Base-by-base conservation (phyloP, 2,329 filamentous ascomycete species). In the Colletotrichum tropicale region DNA sequence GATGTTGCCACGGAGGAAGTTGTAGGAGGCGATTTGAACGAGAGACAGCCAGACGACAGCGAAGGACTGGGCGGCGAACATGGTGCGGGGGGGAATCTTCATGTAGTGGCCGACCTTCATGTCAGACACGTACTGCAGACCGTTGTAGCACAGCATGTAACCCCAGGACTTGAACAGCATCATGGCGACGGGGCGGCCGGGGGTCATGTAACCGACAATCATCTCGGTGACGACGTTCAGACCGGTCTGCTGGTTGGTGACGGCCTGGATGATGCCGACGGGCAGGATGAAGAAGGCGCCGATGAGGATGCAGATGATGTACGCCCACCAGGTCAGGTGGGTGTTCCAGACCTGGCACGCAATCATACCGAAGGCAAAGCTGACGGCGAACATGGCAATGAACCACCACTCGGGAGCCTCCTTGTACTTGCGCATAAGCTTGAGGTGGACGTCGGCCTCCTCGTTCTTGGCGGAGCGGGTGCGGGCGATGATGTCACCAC, bases 401-500 rank as follows among this genome's bases (percentile, higher is more conserved):
- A 91, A 93, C 91, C 91, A 93, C 89, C 89, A 92, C 48, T 88
- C 81, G 1, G 91, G 91, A 0, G 87, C 88, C 43, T 89, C 84
- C 75, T 86, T 86, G 80, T 91, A 93, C 72, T 87, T 89, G 38
- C 84, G 80, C 90, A 93, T 93, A 69, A 93, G 84, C 74, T 87
- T 87, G 64, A 85, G 82, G 78, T 91, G 90, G 6, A 91, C 81
- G 78, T 91, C 90, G 18, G 84, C 83, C 70, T 89, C 87, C 24
- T 90, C 82, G 58, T 82, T 81, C 34, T 81, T 80, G 24, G 81
- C 81, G 56, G 80, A 80, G 58, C 78, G 78, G 30, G 81, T 80
- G 18, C 84, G 83, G 18, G 79, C 78, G 76, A 81, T 78, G 52
- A 92, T 86, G 32, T 91, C 88, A 10, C 83, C 77, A 12, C 90